Evolutionary conservation across 225 moss, liverwort and hornwort species (phyloP).

Genomic region (Physcomitrium patens): DNA sequence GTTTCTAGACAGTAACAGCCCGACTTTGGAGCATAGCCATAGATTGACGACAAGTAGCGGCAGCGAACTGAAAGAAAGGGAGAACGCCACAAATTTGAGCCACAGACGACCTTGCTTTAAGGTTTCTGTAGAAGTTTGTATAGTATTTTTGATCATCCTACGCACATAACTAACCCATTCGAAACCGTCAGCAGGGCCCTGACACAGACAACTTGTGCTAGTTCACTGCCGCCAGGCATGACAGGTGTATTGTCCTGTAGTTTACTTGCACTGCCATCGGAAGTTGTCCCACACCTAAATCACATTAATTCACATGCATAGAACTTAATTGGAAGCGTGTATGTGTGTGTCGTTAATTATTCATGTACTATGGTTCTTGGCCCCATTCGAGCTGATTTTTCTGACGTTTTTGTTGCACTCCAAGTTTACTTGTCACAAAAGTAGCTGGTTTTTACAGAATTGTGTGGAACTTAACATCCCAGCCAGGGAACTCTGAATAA

Average conservation of each 20-base stretch:
- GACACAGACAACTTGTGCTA: slow-evolving; percentile 39
- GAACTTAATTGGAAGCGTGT: slow-evolving; percentile 25
- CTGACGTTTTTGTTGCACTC: slow-evolving; percentile 26
- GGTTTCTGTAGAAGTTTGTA: slow-evolving; percentile 5
- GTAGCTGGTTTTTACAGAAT: slow-evolving; percentile 39
- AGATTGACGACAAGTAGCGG: slow-evolving; percentile 27
- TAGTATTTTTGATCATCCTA: slow-evolving; percentile 19
- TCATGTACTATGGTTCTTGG: background rate
- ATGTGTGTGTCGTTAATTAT: background rate
- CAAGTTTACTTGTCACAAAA: slow-evolving; percentile 27
- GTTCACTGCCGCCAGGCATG: slow-evolving; percentile 39
- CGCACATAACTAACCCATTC: slow-evolving; percentile 37
- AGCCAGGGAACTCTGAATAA: slow-evolving; percentile 27
- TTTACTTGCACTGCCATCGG: slow-evolving; percentile 22
- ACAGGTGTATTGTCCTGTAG: slow-evolving; percentile 25
- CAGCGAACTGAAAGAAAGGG: background rate
- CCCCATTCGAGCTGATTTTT: slow-evolving; percentile 17
- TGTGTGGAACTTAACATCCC: slow-evolving; percentile 46
- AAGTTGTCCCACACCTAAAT: slow-evolving; percentile 34
- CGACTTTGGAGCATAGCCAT: slow-evolving; percentile 7
- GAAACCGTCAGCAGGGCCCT: slow-evolving; percentile 32
- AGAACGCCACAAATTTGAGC: background rate
- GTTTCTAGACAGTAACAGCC: slow-evolving; percentile 22
- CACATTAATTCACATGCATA: slow-evolving; percentile 38
- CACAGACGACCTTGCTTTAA: no score